A percentile compares a stretch with the other conserved stretches of the same genome.
phyloP scores from a whole-genome alignment of 768 basidiomycete species.

The Polyporus arcularius region DNA sequence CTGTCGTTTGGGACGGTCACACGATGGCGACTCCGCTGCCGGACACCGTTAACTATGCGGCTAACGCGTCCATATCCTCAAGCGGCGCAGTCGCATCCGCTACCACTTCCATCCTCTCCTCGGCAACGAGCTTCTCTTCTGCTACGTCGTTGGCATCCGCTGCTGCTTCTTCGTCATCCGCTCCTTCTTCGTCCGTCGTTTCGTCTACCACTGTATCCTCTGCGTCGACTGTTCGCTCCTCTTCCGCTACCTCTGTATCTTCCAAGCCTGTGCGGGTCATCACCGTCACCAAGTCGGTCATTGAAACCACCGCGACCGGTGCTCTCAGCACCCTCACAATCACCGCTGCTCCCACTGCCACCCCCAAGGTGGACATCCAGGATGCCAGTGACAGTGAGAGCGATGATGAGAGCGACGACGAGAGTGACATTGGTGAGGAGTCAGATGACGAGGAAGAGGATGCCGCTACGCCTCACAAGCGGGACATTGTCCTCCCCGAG shows the following conservation, averaged over 20 bases:
- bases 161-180: conserved; percentile 1
- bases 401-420: conserved; percentile 13
- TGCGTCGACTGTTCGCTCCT: background rate
- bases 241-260: conserved; percentile 7
- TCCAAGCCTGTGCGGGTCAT: background rate
- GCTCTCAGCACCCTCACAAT: conserved; percentile 17
- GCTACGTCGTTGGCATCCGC: background rate
- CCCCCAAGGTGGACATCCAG: conserved; percentile 1
- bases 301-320: background rate
- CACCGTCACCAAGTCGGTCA: background rate
- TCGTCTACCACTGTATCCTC: background rate
- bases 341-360: conserved; percentile 6
- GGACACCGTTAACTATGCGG: conserved; percentile 21
- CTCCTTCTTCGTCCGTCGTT: conserved; percentile 8
- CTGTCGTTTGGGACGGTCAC: conserved; percentile 52
- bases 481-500: background rate
- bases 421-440: conserved; percentile 19
- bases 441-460: conserved; percentile 21
- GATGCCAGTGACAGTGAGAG: conserved; percentile 6
- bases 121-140: conserved; percentile 4
- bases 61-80: conserved; percentile 3
- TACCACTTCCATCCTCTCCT: background rate
- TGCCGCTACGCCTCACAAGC: background rate
- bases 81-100: background rate
- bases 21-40: conserved; percentile 4